Evolutionary conservation across 2,329 filamentous ascomycete species (phyloP).

Genomic region (Daldinia sp.): DNA sequence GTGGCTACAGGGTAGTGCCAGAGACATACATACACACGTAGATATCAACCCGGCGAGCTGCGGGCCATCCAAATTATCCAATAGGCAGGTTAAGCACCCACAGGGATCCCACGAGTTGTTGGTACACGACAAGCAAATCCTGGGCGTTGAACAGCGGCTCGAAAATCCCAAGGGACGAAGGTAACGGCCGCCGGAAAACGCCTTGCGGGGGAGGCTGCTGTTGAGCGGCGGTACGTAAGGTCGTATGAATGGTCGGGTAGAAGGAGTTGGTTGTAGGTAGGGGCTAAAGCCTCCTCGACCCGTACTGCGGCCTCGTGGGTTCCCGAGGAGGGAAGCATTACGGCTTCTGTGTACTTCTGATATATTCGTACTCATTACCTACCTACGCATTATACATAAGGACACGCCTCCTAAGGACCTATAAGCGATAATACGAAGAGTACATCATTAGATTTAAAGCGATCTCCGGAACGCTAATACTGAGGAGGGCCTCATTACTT

Average conservation of each 20-base stretch:
- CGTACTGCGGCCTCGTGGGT: background rate
- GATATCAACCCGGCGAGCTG: background rate
- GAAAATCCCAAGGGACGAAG: background rate
- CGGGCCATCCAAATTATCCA: background rate
- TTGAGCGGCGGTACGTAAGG: background rate
- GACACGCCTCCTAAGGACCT: no score
- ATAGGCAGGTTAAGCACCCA: conserved; percentile 1
- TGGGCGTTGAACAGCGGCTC: background rate
- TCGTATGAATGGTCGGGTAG: background rate
- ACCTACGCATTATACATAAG: background rate
- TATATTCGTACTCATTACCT: background rate
- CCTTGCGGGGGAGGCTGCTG: background rate
- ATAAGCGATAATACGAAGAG: background rate
- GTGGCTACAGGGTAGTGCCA: no score
- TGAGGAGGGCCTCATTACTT: background rate
- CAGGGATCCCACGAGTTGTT: conserved; percentile 7
- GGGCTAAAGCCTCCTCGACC: background rate
- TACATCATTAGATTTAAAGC: background rate
- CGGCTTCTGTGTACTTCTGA: background rate
- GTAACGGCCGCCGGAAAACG: background rate
- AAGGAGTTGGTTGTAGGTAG: background rate
- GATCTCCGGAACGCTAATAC: background rate
- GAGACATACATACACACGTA: background rate
- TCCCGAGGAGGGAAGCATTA: background rate
- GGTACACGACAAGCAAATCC: background rate